These are phyloP conservation scores for Truncatella angustata DNA, from an alignment of 2,329 filamentous ascomycete genomes.

Conservation along the genomic window DNA sequence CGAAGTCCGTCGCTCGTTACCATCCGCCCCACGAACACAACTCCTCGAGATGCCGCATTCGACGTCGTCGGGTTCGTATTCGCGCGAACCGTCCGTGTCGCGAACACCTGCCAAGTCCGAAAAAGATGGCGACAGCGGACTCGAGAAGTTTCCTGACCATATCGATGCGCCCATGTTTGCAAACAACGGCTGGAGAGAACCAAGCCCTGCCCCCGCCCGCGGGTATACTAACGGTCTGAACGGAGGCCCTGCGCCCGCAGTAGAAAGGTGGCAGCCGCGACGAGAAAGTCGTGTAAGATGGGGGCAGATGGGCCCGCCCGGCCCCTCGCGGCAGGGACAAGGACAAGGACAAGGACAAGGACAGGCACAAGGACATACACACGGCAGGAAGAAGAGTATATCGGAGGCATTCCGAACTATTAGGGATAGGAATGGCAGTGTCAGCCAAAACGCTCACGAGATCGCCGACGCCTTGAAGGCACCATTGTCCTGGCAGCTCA, in stretches of 20 bases:
- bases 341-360: too few relatives aligned
- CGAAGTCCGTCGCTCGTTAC: slow-evolving; percentile 10
- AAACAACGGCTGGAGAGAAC: slow-evolving; percentile 23
- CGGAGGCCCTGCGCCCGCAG: slow-evolving; percentile 24
- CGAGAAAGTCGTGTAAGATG: slow-evolving; percentile 24
- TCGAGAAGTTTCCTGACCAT: slow-evolving; percentile 34
- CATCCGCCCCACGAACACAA: slow-evolving; percentile 1
- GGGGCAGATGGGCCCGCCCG: slow-evolving; percentile 24
- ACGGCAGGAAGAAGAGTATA: slow-evolving; percentile 80
- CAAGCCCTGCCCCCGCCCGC: slow-evolving; percentile 7
- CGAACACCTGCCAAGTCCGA: slow-evolving; percentile 26
- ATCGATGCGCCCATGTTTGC: slow-evolving; percentile 31
- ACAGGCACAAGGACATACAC: too few relatives aligned
- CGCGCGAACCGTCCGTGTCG: slow-evolving; percentile 28
- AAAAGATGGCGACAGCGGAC: slow-evolving; percentile 20
- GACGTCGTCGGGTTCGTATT: slow-evolving; percentile 28
- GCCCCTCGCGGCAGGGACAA: slow-evolving; percentile 27
- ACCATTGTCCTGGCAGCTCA: slow-evolving; percentile 81
- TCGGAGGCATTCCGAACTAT: slow-evolving; percentile 85
- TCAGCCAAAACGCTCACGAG: slow-evolving; percentile 91
- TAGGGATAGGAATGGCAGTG: slow-evolving; percentile 75
- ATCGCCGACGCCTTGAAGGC: slow-evolving; percentile 88
- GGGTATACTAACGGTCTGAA: slow-evolving; percentile 25
- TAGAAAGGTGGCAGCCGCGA: slow-evolving; percentile 29
- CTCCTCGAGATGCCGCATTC: slow-evolving; percentile 29